A percentile compares a stretch with the other conserved stretches of the same genome.
Evolutionary conservation across 108 stramenopile species (phyloP).

Genomic region (Fragilaria radians): DNA sequence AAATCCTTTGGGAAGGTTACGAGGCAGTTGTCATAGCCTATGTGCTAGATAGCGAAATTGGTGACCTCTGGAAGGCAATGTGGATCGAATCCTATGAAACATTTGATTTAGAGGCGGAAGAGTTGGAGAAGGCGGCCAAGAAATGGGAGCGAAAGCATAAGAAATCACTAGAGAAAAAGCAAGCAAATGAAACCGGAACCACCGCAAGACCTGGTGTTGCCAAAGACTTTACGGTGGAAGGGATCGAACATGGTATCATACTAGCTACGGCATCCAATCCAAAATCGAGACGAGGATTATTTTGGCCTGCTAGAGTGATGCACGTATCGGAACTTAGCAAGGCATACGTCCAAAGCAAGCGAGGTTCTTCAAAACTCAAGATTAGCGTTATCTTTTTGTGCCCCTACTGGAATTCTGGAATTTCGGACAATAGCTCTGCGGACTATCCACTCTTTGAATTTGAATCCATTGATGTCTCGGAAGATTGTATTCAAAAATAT

Average conservation of each 20-base stretch:
- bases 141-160: conserved; percentile 55
- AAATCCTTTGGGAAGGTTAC: conserved; percentile 55
- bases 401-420: conserved; percentile 66
- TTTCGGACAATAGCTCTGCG: conserved; percentile 14
- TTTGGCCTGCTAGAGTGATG: conserved; percentile 83
- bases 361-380: conserved; percentile 45
- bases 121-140: conserved; percentile 53
- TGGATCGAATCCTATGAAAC: conserved; percentile 68
- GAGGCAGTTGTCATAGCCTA: conserved; percentile 80
- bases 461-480: conserved; percentile 67
- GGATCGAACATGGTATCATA: conserved; percentile 79
- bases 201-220: conserved; percentile 37
- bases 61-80: conserved; percentile 82
- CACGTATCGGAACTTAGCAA: conserved; percentile 54
- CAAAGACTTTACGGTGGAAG: conserved; percentile 53
- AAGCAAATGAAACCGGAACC: not conserved
- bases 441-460: conserved; percentile 44
- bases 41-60: conserved; percentile 65
- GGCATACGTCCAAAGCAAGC: conserved; percentile 12
- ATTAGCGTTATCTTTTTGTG: conserved; percentile 68
- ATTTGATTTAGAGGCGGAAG: conserved; percentile 79
- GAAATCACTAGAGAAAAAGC: conserved; percentile 11
- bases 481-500: conserved; percentile 58
- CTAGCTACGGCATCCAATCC: conserved; percentile 50
- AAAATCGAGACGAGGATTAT: conserved; percentile 52